Evolutionary conservation across 306 rosid species (phyloP).

Genomic region (Vigna nakashimae): DNA sequence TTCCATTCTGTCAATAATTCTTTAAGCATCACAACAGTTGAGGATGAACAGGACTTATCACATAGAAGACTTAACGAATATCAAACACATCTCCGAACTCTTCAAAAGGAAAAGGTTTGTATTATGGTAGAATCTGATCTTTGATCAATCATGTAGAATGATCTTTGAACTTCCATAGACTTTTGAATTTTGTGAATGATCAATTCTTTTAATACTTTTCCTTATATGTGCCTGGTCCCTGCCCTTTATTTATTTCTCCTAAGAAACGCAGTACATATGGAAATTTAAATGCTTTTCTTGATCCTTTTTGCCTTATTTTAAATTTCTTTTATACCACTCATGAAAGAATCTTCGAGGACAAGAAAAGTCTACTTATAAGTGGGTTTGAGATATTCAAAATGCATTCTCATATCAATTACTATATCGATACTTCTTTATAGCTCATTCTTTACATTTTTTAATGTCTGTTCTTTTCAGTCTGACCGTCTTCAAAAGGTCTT

Average conservation of each 20-base stretch:
- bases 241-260: not conserved
- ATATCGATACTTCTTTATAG: constrained; percentile 10
- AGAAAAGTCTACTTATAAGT: not conserved
- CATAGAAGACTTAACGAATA: constrained; percentile 85
- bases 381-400: not conserved
- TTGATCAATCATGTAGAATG: constrained; percentile 24
- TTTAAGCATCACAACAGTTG: constrained; percentile 41
- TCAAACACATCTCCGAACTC: constrained; percentile 74
- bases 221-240: not conserved
- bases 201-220: not conserved
- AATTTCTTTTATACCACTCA: not conserved
- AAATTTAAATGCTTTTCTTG: not conserved
- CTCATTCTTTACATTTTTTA: constrained; percentile 26
- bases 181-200: constrained; percentile 14
- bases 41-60: constrained; percentile 82
- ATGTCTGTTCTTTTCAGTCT: constrained; percentile 59
- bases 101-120: constrained; percentile 92
- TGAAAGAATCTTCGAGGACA: not conserved
- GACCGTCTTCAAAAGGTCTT: constrained; percentile 92
- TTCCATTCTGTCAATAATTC: constrained; percentile 48
- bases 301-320: not conserved
- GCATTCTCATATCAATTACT: not conserved
- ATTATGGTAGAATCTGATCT: constrained; percentile 4
- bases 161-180: constrained; percentile 23
- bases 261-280: not conserved